Percentiles rank a stretch among this genome's conserved stretches.
These are phyloP conservation scores for Liquidambar formosana DNA, from an alignment of 164 flowering plant species.

Conservation along the genomic window DNA sequence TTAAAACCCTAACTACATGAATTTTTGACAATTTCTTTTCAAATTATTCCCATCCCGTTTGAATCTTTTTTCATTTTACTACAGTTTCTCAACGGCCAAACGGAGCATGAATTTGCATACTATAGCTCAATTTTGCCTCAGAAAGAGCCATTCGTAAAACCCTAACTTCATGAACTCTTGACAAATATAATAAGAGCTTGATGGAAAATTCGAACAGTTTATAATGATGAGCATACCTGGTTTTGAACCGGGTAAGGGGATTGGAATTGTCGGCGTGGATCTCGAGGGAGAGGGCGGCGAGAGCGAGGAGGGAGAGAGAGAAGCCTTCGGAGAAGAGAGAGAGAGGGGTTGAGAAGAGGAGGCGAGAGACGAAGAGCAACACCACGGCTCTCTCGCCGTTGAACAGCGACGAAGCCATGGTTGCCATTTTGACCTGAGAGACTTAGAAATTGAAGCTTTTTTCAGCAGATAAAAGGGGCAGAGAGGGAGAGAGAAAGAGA, in stretches of 20 bases:
- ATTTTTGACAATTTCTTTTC: no score
- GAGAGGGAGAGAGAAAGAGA: background rate
- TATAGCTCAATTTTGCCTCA: no score
- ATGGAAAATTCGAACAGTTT: background rate
- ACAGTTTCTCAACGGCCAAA: no score
- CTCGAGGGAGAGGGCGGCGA: constrained; percentile 59
- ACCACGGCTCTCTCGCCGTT: constrained; percentile 88
- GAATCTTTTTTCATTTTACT: no score
- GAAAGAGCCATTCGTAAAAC: no score
- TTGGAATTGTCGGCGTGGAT: constrained; percentile 44
- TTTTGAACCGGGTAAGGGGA: constrained; percentile 34
- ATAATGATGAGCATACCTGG: constrained; percentile 47
- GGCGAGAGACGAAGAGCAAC: constrained; percentile 40
- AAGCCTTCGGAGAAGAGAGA: constrained; percentile 50
- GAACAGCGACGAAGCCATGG: constrained; percentile 27
- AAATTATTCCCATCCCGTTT: no score
- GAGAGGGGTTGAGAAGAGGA: constrained; percentile 47
- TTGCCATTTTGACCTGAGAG: background rate
- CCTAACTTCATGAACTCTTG: no score
- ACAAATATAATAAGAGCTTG: background rate
- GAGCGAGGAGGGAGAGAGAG: constrained; percentile 52
- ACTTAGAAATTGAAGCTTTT: background rate
- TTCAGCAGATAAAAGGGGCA: background rate
- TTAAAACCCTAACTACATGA: no score
- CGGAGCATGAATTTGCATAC: no score